Base-by-base conservation (phyloP, 2,329 filamentous ascomycete species). In the Erysiphe pulchra region DNA sequence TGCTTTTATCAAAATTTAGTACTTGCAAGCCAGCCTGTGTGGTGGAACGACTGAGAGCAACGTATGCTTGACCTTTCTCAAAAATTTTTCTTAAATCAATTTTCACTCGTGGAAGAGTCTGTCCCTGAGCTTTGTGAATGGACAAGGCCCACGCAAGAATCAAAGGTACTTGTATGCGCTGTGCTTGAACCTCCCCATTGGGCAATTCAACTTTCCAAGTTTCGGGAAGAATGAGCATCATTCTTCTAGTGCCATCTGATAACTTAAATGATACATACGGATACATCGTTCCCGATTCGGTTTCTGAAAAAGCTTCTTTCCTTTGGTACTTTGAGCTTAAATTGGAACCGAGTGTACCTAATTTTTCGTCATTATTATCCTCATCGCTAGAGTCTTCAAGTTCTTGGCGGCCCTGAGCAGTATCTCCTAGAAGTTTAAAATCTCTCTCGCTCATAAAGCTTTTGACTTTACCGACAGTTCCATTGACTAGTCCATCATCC, bases 161-260 rank as follows among this genome's bases (percentile, higher is more conserved):
- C 44, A 98, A 68, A 0, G 90, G 90, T 1, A 87, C 61, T 54
- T 87, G 82, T 41, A 70, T 71, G 36, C 90, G 80, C 49, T 83
- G 82, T 1, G 90, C 90, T 60, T 93, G 85, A 0, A 95, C 70
- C 59, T 95, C 86, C 42, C 90, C 90, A 47, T 81, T 93, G 1
- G 90, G 90, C n/a, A 92, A 69, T 58, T 98, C 92, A 24, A 93
- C 81, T 60, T 94, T 98, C 90, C 90, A 98, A 33, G 80, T 73
- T 59, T 95, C 90, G 11, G 78, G 80, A 50, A 82, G 73, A 59
- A 85, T 87, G 9, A 95, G 73, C 44, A 95, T 69, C 48, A 77
- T 72, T 47, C 84, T 70, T 39, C 73, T 70, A 0, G 75, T 78
- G 32, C 86, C 86, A 55, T 93, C 84, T 2, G 77, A 71, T 28